Conservation (phyloP, 2,329 filamentous ascomycete genomes). For the Ascochyta clinopodiicola region DNA sequence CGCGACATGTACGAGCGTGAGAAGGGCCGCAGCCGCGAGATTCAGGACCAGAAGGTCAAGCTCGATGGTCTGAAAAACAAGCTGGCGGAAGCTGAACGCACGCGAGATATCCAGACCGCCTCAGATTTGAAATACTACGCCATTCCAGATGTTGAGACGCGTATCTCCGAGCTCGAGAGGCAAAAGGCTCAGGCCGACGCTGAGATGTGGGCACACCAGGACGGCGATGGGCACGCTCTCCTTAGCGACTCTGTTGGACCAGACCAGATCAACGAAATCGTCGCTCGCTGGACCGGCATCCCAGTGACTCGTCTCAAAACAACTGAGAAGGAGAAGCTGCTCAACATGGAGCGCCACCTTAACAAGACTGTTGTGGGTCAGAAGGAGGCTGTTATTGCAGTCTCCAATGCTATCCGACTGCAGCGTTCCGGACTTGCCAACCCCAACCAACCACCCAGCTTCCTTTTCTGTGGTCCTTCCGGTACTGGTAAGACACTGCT, state of each 20-base stretch:
- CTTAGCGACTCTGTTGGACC: conserved; percentile 93
- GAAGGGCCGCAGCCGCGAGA: conserved; percentile 86
- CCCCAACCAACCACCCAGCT: conserved; percentile 95
- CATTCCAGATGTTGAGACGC: conserved; percentile 85
- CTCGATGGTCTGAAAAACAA: conserved; percentile 91
- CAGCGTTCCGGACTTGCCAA: conserved; percentile 94
- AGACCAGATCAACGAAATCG: conserved; percentile 99
- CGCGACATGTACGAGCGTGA: conserved; percentile 96
- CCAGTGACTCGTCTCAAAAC: conserved; percentile 93
- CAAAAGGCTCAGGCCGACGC: conserved; percentile 82
- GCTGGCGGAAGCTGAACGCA: conserved; percentile 88
- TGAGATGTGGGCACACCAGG: conserved; percentile 61
- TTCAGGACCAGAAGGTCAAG: conserved; percentile 94
- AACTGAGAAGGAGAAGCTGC: conserved; percentile 96
- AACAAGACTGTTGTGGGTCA: conserved; percentile 88
- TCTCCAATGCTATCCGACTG: conserved; percentile 94
- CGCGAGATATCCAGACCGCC: conserved; percentile 82
- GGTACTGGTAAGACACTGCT: conserved; percentile 98
- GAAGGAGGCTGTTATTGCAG: conserved; percentile 88
- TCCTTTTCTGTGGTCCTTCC: conserved; percentile 98
- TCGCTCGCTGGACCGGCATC: conserved; percentile 97
- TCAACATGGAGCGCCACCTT: conserved; percentile 92
- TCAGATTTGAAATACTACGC: conserved; percentile 97
- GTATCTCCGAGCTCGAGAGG: conserved; percentile 81
- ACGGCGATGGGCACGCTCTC: conserved; percentile 68